Conservation (phyloP, 2,329 filamentous ascomycete species). For the Pseudogymnoascus sp. region DNA sequence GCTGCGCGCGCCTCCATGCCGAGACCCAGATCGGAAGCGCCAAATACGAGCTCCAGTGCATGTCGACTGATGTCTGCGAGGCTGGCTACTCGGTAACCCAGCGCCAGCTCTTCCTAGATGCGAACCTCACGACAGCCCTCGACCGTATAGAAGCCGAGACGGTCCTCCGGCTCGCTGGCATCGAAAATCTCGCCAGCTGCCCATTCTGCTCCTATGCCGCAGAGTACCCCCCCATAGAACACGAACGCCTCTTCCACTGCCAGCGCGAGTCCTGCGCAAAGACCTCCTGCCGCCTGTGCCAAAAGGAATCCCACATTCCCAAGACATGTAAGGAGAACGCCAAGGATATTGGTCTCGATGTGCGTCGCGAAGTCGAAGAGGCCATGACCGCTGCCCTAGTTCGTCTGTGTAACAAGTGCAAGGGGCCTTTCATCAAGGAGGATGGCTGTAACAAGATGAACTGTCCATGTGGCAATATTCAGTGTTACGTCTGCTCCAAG, state of each 20-base stretch:
- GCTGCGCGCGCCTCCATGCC: slow-evolving; percentile 59
- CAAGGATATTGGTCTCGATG: slow-evolving; percentile 50
- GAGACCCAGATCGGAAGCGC: slow-evolving; percentile 61
- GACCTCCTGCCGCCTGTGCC: slow-evolving; percentile 62
- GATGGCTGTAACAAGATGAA: slow-evolving; percentile 78
- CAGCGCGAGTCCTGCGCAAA: slow-evolving; percentile 56
- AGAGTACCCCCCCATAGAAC: slow-evolving; percentile 59
- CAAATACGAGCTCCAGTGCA: slow-evolving; percentile 63
- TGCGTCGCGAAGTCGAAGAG: slow-evolving; percentile 68
- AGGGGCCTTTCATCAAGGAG: slow-evolving; percentile 65
- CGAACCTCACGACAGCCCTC: slow-evolving; percentile 52
- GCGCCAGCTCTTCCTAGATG: slow-evolving; percentile 49
- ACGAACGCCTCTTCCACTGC: slow-evolving; percentile 69
- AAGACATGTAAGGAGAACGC: slow-evolving; percentile 62
- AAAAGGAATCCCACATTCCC: slow-evolving; percentile 62
- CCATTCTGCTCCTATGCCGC: slow-evolving; percentile 79
- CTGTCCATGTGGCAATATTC: slow-evolving; percentile 51
- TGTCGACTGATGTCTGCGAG: slow-evolving; percentile 60
- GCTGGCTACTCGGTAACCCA: slow-evolving; percentile 52
- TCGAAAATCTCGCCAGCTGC: slow-evolving; percentile 68
- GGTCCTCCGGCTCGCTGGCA: slow-evolving; percentile 58
- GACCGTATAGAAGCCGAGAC: slow-evolving; percentile 66
- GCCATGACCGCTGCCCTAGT: slow-evolving; percentile 77
- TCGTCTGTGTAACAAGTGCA: slow-evolving; percentile 63
- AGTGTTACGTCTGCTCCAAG: slow-evolving; percentile 67